Evolutionary conservation across 352 stramenopile species (phyloP), one percentile per base, ranked within the genome.

Genomic region (Elongisporangium senticosum): DNA sequence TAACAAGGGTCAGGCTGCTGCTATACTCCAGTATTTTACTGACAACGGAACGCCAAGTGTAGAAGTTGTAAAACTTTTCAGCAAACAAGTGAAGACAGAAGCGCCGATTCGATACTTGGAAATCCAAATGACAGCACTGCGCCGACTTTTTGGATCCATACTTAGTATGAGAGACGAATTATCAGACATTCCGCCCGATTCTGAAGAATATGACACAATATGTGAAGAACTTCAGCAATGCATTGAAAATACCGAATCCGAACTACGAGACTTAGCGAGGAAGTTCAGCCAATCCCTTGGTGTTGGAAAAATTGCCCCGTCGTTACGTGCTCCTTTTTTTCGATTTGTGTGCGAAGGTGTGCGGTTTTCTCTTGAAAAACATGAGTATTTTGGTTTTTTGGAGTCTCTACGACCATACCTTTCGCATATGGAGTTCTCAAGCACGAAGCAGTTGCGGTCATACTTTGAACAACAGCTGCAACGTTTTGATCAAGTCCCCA

Each of bases 41-140:
- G 75, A 83, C 23, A 68, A 62, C 23, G 70, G 63, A 14, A 76
- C 83, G 54, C 48, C 75, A 21, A 79, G 64, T 17, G 64, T 89
- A 22, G 79, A 91, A 13, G 74, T 91, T 23, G 81, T 93, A 8
- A 92, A 90, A 26, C 78, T 81, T 11, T 96, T 93, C 63, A 78
- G 79, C 58, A 91, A 86, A 39, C 71, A 89, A 55, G 62, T 96
- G 49, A 94, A 92, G 53, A 65, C 69, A 15, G 74, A 95, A 37
- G 79, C 83, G 7, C 83, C 83, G 0, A 77, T 94, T 48, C 81
- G 86, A 21, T 93, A 90, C 53, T 65, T 96, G 21, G 86, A 96
- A 65, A 81, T 93, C n/a, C 86, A 96, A 63, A 96, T 96, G 85
- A 87, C 77, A 23, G 73, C 83, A 14, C 71, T 96, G 50, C 81